Base-by-base conservation (phyloP, 495 filamentous ascomycete species). In the Eremomyces bilateralis region DNA sequence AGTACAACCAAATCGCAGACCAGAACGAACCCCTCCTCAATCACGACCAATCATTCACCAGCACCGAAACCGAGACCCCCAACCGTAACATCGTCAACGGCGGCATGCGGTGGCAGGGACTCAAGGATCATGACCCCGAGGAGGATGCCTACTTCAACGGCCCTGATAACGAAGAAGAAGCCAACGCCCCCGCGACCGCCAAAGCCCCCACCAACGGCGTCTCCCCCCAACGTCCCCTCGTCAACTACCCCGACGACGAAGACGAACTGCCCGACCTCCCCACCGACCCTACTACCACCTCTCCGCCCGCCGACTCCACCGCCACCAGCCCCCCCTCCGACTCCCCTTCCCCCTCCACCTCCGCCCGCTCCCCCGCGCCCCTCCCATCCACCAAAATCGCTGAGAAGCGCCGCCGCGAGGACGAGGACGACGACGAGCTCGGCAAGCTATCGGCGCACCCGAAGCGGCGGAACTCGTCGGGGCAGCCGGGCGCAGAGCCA, bases 91-190 rank as follows among this genome's bases (percentile, higher is more conserved):
- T 44, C 8, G 47, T 69, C 28, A 78, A 73, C 36, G 76, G 75
- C 17, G 67, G 69, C 20, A 51, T 53, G 21, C 61, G 73, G 39
- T 84, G 80, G 64, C 71, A 36, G 3, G 79, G 73, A 5, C 63
- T 81, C 32, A 76, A 70, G 53, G 88, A 93, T 42, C 66, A 84
- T 59, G 90, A 95, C 49, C 63, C 73, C 15, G 71, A 71, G 1
- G 80, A 95, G 52, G 85, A 94, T 44, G 81, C 81, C 20, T 97
- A 97, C 52, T 95, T 91, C 64, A 85, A 90, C 51, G 74, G 71
- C 6, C 77, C 73, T 2, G 82, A 91, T 36, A 80, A 91, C 40
- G 84, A 90, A 34, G 80, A 84, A 18, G 79, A 90, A 13, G 76
- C 78, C 40, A 48, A 56, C 20, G 44, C 57, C 20, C 37, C 53